phyloP scores from a whole-genome alignment of 495 filamentous ascomycete genomes.

The Corynascus novoguineensis region DNA sequence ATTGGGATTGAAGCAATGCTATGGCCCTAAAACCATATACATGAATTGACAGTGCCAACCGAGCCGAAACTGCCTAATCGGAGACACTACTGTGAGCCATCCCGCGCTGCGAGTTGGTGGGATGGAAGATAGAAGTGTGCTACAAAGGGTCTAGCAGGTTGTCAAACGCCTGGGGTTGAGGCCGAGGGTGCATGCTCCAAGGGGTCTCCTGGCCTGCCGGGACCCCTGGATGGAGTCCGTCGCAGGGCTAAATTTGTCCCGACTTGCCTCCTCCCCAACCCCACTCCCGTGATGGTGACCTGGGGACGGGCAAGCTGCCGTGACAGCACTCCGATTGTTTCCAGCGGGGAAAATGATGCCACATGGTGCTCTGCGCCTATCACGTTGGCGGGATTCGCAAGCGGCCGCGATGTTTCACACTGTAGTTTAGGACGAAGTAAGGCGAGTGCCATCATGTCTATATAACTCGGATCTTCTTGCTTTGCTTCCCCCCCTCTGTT shows the following conservation, averaged over 20 bases:
- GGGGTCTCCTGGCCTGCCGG: conserved; percentile 4
- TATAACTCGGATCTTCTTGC: conserved; percentile 5
- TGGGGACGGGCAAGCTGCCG: conserved; percentile 30
- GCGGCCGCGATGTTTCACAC: background rate
- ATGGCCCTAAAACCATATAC: no score
- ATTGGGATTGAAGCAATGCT: no score
- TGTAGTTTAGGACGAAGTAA: background rate
- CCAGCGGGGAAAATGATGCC: conserved; percentile 32
- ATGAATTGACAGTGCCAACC: conserved; percentile 2
- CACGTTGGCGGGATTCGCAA: conserved; percentile 20
- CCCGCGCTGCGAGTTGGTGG: no score
- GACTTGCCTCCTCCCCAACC: conserved; percentile 19
- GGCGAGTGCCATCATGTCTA: background rate
- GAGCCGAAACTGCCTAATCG: no score
- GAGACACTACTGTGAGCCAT: no score
- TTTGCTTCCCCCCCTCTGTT: conserved; percentile 1
- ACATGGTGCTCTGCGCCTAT: conserved; percentile 22
- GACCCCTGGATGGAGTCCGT: conserved; percentile 4
- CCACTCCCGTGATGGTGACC: conserved; percentile 23
- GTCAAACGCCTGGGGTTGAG: background rate
- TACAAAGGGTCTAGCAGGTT: background rate
- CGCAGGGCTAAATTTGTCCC: conserved; percentile 37
- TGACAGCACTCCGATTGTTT: conserved; percentile 23
- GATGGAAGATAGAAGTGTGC: no score
- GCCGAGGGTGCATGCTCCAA: conserved; percentile 7